These are phyloP conservation scores for Cornus suecica DNA, from an alignment of 148 eudicot genomes.

Conservation along the genomic window DNA sequence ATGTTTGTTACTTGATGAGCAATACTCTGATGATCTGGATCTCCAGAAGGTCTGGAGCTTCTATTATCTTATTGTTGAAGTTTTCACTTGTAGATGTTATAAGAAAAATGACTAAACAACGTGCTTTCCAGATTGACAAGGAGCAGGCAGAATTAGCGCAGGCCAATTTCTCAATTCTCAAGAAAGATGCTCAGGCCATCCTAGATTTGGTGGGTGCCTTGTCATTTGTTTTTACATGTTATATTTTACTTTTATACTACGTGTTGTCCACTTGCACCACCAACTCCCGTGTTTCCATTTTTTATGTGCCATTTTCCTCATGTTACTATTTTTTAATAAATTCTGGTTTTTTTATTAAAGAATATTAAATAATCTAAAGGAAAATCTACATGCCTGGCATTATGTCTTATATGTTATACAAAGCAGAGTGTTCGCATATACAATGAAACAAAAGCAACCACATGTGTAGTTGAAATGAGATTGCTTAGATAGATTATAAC, in stretches of 20 bases:
- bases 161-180: conserved; percentile 70
- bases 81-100: conserved; percentile 2
- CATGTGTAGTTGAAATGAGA: too few relatives aligned
- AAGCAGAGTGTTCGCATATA: too few relatives aligned
- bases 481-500: too few relatives aligned
- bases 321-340: background rate
- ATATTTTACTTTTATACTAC: background rate
- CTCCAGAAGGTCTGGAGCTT: conserved; percentile 66
- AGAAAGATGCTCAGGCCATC: conserved; percentile 79
- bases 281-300: background rate
- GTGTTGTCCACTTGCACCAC: background rate
- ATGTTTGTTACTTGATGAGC: conserved; percentile 61
- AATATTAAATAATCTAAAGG: too few relatives aligned
- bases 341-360: too few relatives aligned
- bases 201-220: conserved; percentile 70
- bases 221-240: background rate
- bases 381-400: too few relatives aligned
- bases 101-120: background rate
- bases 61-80: background rate
- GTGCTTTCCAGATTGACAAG: conserved; percentile 64
- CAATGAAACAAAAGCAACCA: too few relatives aligned
- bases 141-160: conserved; percentile 86
- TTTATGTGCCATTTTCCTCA: background rate
- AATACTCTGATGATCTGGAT: conserved; percentile 73
- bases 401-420: too few relatives aligned